Evolutionary conservation across 805 yeast genomes (phyloP).

Genomic region (Yarrowia alimentaria): DNA sequence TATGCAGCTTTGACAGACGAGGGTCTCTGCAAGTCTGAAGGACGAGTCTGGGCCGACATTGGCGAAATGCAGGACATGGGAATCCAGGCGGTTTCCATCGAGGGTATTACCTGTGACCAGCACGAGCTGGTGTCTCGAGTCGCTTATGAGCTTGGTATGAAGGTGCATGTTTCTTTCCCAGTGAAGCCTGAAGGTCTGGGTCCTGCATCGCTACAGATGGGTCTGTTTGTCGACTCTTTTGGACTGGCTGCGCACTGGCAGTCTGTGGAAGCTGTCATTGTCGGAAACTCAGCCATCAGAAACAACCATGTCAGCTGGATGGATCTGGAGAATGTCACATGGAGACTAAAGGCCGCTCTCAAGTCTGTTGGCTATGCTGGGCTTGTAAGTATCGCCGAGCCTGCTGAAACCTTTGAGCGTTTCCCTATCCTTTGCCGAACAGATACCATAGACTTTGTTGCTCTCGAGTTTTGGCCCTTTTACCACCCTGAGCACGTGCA

Average conservation of each 20-base stretch:
- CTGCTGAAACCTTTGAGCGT: conserved; percentile 8
- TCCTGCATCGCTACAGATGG: not conserved
- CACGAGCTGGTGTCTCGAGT: conserved; percentile 3
- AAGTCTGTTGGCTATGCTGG: not conserved
- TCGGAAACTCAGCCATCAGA: conserved; percentile 10
- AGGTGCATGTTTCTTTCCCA: conserved; percentile 11
- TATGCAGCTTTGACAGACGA: conserved; percentile 15
- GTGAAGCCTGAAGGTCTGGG: not conserved
- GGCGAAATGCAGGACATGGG: not conserved
- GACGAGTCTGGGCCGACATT: conserved; percentile 5
- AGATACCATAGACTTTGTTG: conserved; percentile 1
- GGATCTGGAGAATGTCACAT: conserved; percentile 8
- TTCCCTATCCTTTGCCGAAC: conserved; percentile 6
- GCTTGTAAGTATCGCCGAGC: not conserved
- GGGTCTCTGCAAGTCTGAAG: conserved; percentile 2
- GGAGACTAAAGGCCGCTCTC: conserved; percentile 2
- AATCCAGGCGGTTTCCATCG: not conserved
- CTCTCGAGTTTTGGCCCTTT: conserved; percentile 10
- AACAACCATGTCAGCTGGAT: conserved; percentile 14
- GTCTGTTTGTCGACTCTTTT: conserved; percentile 1
- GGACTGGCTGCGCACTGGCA: not conserved
- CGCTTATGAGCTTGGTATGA: not conserved
- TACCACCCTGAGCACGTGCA: conserved; percentile 2
- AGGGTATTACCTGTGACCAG: conserved; percentile 2
- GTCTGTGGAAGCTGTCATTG: conserved; percentile 1